These are phyloP conservation scores for Diplotaxis tenuifolia DNA, from an alignment of 345 rosid species.

Conservation along the genomic window DNA sequence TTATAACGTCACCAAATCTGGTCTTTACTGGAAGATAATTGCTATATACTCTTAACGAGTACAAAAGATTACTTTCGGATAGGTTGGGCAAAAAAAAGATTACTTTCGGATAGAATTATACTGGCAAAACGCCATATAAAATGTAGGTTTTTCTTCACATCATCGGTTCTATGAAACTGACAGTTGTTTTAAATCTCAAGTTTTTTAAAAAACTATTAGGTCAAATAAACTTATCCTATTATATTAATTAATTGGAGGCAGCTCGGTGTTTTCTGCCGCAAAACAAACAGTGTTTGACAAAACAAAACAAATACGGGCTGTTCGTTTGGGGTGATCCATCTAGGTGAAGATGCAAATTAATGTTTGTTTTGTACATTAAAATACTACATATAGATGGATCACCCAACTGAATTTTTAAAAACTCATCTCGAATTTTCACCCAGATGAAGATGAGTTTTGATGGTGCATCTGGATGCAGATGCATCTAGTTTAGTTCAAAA, in stretches of 20 bases:
- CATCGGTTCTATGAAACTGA: background rate
- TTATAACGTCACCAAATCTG: conserved; percentile 7
- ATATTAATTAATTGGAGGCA: background rate
- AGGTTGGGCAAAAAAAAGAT: too few species aligned
- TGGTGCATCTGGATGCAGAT: too few species aligned
- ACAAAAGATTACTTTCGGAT: background rate
- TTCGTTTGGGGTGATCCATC: too few species aligned
- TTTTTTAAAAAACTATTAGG: background rate
- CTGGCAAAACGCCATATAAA: background rate
- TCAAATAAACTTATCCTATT: conserved; percentile 8
- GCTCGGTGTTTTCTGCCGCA: background rate
- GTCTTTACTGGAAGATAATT: conserved; percentile 1
- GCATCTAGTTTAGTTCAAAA: too few species aligned
- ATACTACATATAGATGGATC: too few species aligned
- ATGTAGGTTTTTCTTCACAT: background rate
- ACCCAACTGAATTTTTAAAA: too few species aligned
- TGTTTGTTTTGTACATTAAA: too few species aligned
- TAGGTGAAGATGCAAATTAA: too few species aligned
- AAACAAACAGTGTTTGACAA: background rate
- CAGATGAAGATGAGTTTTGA: too few species aligned
- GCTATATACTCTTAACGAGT: conserved; percentile 12
- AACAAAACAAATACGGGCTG: background rate
- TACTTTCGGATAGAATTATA: background rate
- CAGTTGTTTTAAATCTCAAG: background rate
- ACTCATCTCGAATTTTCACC: too few species aligned